Evolutionary conservation across 2,329 filamentous ascomycete species (phyloP), one percentile per base, ranked within the genome.

Genomic region (Venturiaceae sp.): DNA sequence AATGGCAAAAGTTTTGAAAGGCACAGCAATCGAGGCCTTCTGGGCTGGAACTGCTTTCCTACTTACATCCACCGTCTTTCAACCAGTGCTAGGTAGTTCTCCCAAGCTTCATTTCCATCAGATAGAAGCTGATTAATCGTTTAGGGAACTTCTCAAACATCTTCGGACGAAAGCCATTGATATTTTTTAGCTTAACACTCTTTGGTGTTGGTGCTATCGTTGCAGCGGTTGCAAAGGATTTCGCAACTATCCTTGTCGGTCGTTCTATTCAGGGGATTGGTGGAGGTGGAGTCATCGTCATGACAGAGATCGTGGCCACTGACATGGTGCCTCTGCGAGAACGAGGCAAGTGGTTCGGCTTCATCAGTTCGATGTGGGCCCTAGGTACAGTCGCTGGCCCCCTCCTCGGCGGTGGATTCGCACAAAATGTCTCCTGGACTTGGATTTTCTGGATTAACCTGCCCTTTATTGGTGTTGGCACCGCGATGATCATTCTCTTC

Each of bases 401-500:
- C 1, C 60, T 75, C 5, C 61, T 75, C 0, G 72, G 83, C 5
- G 81, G 80, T 19, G 80, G 75, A 1, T 80, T 83, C 60, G 74
- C 79, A 3, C 73, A 81, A 58, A 71, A 76, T 46, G 74, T 75
- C 1, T 71, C 69, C 1, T 84, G 83, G 83, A 70, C 79, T 8
- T 87, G 83, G 83, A 79, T 86, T 53, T 85, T 86, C 65, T 87
- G 80, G 76, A 75, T 85, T 63, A 86, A 86, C 62, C 69, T 85
- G 1, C 82, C 83, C 2, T 78, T 85, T 64, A 73, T 77, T 32
- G 79, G 71, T 1, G 59, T 82, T n/a, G 77, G 76, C 2, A 67
- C 72, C 16, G 62, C 77, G 37, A 68, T 82, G 62, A 70, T 81
- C 16, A 69, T 76, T 0, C 46, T 83, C 26, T 84, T 83, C 68